A percentile compares a stretch with the other conserved stretches of the same genome.
Evolutionary conservation across 768 basidiomycete genomes (phyloP).

Genomic region (Stropharia rugosoannulata): DNA sequence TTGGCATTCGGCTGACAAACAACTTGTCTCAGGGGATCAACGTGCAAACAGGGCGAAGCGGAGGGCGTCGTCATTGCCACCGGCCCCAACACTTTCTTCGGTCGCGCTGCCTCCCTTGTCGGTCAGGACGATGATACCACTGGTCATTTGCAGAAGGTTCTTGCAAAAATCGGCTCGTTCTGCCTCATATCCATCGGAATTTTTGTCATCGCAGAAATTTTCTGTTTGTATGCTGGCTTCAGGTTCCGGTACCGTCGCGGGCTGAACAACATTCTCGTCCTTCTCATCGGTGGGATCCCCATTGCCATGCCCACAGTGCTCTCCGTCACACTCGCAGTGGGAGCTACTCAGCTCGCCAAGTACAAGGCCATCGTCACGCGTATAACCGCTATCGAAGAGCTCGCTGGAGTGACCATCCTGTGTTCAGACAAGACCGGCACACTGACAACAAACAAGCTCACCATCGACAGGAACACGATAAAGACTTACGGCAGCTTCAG

Average conservation of each 20-base stretch:
- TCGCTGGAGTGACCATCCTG: conserved; percentile 97
- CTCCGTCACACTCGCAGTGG: conserved; percentile 97
- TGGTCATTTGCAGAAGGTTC: conserved; percentile 97
- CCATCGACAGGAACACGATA: conserved; percentile 91
- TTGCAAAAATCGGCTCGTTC: conserved; percentile 97
- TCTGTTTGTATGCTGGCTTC: conserved; percentile 93
- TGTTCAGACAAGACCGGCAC: conserved; percentile 99
- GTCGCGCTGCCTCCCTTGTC: conserved; percentile 96
- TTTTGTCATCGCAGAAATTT: conserved; percentile 92
- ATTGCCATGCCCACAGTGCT: conserved; percentile 99
- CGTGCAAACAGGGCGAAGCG: conserved; percentile 98
- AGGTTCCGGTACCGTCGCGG: conserved; percentile 89
- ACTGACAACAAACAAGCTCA: conserved; percentile 98
- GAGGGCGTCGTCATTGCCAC: conserved; percentile 99
- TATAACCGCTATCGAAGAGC: conserved; percentile 98
- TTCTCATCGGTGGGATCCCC: conserved; percentile 99
- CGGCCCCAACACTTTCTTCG: conserved; percentile 98
- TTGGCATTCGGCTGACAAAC: conserved; percentile 3
- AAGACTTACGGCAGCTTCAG: conserved; percentile 88
- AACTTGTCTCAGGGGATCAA: conserved; percentile 71
- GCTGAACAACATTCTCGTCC: conserved; percentile 95
- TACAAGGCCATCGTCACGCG: conserved; percentile 99
- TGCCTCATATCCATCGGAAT: conserved; percentile 95
- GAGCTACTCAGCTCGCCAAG: conserved; percentile 97
- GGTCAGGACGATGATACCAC: conserved; percentile 98